Evolutionary conservation across 805 yeast species (phyloP), one percentile per base, ranked within the genome.

Genomic region (Cyberlindnera saturnus): DNA sequence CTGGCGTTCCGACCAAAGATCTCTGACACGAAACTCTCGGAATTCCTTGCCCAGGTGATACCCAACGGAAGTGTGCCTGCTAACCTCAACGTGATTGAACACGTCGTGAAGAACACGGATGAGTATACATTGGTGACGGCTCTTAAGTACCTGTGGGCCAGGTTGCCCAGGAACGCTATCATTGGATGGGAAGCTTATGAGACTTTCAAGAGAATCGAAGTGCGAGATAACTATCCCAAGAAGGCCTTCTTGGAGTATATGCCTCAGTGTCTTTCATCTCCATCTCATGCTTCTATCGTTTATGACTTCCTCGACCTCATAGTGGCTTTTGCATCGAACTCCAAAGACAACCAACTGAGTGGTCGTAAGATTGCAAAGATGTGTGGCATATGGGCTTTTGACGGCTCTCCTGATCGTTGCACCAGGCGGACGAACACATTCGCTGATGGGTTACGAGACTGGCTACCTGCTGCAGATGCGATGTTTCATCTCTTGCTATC

Each of bases 371-470:
- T 89, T 15, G 73, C 93, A 11, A 81, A 85, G 51, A 74, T 89
- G 79, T 82, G 91, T 33, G 90, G 91, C 7, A 65, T 86, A 19
- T 89, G 96, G 96, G 97, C 96, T 0, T 89, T 89, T 55, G 75
- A 79, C 39, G 70, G 74, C 11, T 38, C 49, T 16, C 36, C 46
- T 3, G 33, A 36, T 36, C 56, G 50, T 37, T 51, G 52, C 40
- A 61, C 52, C 47, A 43, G 36, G 18, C 50, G 49, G 11, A 50
- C 54, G 15, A 61, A 56, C 26, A 60, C 71, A 1, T 86, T 85
- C 59, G 73, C 74, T 32, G 81, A 83, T 48, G 96, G 96, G 3
- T 61, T 87, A 43, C 75, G 77, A 36, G 74, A 76, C 37, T 88
- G 96, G 96, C 68, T 81, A 34, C 79, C 85, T 3, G 86, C 89